These are phyloP conservation scores for Dactylellina cionopaga DNA, from an alignment of 2,329 filamentous ascomycete species.

Conservation along the genomic window DNA sequence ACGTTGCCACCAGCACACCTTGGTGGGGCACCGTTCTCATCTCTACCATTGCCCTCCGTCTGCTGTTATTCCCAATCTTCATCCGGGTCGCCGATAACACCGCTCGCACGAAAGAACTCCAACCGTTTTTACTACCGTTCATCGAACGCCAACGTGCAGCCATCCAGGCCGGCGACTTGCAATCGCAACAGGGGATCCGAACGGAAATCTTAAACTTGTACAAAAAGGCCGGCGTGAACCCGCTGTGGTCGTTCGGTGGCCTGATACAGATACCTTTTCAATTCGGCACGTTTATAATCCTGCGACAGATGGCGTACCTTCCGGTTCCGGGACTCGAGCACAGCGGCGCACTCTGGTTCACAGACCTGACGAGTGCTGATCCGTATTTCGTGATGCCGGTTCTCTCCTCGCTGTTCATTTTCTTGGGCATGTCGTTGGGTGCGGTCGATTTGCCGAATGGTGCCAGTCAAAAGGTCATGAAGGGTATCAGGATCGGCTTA, in stretches of 20 bases:
- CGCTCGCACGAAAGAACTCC: conserved; percentile 71
- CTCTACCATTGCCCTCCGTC: conserved; percentile 73
- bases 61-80: conserved; percentile 73
- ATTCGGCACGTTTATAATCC: conserved; percentile 80
- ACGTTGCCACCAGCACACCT: conserved; percentile 77
- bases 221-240: conserved; percentile 67
- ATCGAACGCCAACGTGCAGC: conserved; percentile 67
- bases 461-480: not conserved
- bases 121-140: conserved; percentile 68
- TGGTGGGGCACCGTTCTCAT: conserved; percentile 82
- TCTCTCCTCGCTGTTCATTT: conserved; percentile 67
- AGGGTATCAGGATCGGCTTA: conserved; percentile 13
- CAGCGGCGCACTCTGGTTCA: conserved; percentile 80
- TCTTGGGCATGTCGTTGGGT: conserved; percentile 8
- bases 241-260: conserved; percentile 66
- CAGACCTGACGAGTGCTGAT: conserved; percentile 78
- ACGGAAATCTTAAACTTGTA: conserved; percentile 66
- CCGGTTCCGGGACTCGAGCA: conserved; percentile 81
- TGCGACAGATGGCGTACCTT: conserved; percentile 77
- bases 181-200: conserved; percentile 63
- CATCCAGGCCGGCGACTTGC: conserved; percentile 62
- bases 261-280: conserved; percentile 76
- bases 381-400: conserved; percentile 80
- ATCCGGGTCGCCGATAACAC: conserved; percentile 70
- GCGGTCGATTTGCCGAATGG: conserved; percentile 7